Conservation (phyloP, 2,329 filamentous ascomycete species). For the Esteya vermicola region DNA sequence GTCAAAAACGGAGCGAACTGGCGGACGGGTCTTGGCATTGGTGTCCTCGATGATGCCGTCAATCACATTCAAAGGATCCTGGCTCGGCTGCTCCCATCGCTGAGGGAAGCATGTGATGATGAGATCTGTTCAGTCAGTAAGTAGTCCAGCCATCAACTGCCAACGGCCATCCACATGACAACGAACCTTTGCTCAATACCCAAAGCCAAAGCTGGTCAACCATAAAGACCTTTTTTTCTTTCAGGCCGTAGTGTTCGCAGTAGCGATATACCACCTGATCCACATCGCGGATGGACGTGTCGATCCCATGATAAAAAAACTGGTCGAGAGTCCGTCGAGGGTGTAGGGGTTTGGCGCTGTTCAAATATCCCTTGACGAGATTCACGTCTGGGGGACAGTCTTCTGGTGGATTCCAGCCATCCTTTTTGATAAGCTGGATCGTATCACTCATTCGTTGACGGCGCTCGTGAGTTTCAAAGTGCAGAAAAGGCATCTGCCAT, state of each 20-base stretch:
- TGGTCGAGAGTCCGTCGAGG: constrained; percentile 50
- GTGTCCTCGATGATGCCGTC: constrained; percentile 51
- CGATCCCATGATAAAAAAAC: constrained; percentile 50
- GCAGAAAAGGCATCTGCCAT: constrained; percentile 48
- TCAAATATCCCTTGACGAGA: constrained; percentile 32
- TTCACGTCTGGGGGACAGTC: constrained; percentile 24
- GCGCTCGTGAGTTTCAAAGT: constrained; percentile 45
- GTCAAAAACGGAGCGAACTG: constrained; percentile 46
- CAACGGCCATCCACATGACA: too few relatives aligned
- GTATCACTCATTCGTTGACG: constrained; percentile 41
- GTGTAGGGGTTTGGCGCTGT: constrained; percentile 34
- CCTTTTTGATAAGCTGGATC: constrained; percentile 21
- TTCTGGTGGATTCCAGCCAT: constrained; percentile 16
- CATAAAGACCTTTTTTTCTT: constrained; percentile 51
- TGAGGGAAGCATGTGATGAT: constrained; percentile 46
- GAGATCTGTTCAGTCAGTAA: constrained; percentile 25
- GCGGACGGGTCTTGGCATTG: constrained; percentile 47
- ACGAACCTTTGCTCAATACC: constrained; percentile 31
- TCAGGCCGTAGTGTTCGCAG: constrained; percentile 17
- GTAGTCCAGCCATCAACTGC: not conserved
- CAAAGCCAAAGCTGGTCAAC: constrained; percentile 57
- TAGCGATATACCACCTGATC: constrained; percentile 54
- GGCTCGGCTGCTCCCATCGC: constrained; percentile 43
- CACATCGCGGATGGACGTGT: constrained; percentile 42
- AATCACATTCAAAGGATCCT: constrained; percentile 48